Conservation (phyloP, 768 basidiomycete genomes). For the Coprinopsis strossmayeri region DNA sequence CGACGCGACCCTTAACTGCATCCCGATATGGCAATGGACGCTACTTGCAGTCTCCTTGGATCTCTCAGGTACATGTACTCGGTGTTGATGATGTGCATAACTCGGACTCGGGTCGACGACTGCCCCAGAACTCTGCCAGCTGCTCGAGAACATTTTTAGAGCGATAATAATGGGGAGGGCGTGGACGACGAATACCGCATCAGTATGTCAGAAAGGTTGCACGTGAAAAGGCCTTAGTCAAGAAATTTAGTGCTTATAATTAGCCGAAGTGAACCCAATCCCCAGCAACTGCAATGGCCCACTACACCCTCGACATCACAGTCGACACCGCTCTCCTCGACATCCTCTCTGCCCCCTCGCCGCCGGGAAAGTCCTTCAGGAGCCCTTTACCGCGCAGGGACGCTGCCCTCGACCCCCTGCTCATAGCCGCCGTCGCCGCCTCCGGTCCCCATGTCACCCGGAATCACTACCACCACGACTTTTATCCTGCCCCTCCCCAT, state of each 20-base stretch:
- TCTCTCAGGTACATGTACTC: no score
- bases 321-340: constrained; percentile 63
- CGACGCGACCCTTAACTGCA: no score
- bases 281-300: constrained; percentile 15
- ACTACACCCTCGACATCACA: constrained; percentile 16
- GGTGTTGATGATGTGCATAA: no score
- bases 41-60: no score
- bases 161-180: background rate
- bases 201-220: background rate
- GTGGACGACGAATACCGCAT: no score
- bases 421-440: constrained; percentile 71
- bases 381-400: constrained; percentile 52
- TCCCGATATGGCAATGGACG: no score
- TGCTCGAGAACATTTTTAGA: no score
- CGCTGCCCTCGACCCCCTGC: constrained; percentile 69
- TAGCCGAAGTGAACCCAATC: constrained; percentile 5
- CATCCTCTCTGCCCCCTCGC: constrained; percentile 49
- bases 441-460: constrained; percentile 75
- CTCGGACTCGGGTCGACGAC: no score
- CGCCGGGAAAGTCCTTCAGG: constrained; percentile 25
- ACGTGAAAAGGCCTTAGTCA: background rate
- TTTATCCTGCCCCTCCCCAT: constrained; percentile 54
- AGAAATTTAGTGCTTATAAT: background rate
- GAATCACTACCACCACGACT: constrained; percentile 82
- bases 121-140: no score